These are phyloP conservation scores for Phaffomyces antillensis DNA, from an alignment of 805 yeast genomes.

Conservation along the genomic window DNA sequence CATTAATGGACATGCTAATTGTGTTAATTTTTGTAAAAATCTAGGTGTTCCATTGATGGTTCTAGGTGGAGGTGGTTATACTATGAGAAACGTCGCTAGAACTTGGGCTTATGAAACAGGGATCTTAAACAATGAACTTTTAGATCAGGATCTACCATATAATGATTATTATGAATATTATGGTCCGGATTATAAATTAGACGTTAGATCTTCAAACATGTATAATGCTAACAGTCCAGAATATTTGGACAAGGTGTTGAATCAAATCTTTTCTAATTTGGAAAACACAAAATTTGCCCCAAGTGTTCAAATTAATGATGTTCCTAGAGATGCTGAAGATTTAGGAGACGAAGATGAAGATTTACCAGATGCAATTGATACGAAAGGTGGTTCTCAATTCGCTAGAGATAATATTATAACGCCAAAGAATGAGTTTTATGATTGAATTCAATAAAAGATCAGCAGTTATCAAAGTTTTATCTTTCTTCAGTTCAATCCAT, in stretches of 20 bases:
- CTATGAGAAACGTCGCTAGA: slow-evolving; percentile 90
- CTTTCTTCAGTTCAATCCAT: background rate
- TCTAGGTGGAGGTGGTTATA: slow-evolving; percentile 96
- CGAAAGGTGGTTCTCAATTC: slow-evolving; percentile 86
- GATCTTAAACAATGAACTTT: slow-evolving; percentile 58
- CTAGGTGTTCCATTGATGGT: slow-evolving; percentile 89
- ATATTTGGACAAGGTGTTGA: slow-evolving; percentile 8
- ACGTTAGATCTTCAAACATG: slow-evolving; percentile 52
- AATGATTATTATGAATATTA: slow-evolving; percentile 55
- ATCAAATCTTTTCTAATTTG: slow-evolving; percentile 31
- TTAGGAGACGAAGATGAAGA: slow-evolving; percentile 38
- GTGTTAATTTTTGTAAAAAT: slow-evolving; percentile 82
- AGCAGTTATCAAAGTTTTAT: too few species aligned
- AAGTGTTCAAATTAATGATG: slow-evolving; percentile 83
- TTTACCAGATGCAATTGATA: slow-evolving; percentile 67
- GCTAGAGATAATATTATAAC: slow-evolving; percentile 71
- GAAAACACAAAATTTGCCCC: slow-evolving; percentile 86
- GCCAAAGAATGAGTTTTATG: slow-evolving; percentile 68
- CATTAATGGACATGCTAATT: slow-evolving; percentile 91
- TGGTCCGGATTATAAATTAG: slow-evolving; percentile 73
- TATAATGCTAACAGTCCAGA: slow-evolving; percentile 10
- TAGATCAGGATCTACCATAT: slow-evolving; percentile 53
- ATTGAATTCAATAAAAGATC: too few species aligned
- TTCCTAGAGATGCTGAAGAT: slow-evolving; percentile 56
- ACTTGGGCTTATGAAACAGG: slow-evolving; percentile 96